Evolutionary conservation across 2,329 filamentous ascomycete species (phyloP), one percentile per base, ranked within the genome.

Genomic region (Cordyceps tenuipes): DNA sequence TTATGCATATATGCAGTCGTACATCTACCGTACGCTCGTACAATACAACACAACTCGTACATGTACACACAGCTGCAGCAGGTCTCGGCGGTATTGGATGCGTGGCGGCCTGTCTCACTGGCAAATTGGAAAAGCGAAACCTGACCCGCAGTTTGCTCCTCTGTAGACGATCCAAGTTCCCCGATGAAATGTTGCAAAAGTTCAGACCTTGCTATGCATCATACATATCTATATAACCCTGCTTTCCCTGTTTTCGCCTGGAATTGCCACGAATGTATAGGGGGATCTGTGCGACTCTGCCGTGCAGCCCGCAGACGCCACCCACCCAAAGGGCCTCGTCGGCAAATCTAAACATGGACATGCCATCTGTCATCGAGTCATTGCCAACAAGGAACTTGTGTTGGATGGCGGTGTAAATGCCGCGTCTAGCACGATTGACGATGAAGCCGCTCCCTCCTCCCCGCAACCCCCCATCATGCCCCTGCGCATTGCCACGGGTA

Each of bases 351-450:
- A 74, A 66, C 0, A 71, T 60, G 0, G 74, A 70, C 44, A 76
- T 62, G 0, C 68, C 73, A 7, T 73, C 74, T 47, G 70, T n/a
- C n/a, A n/a, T n/a, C 71, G 21, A n/a, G n/a, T n/a, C n/a, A 78
- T 75, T 36, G 77, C 41, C 15, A 66, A 71, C 0, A 71, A 68
- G 55, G 79, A 84, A 66, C 84, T 85, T 82, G 84, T 84, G 46
- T 71, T 77, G 23, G 23, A 2, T 23, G 23, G 23, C 3, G 23
- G 4, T 23, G 4, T 23, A 23, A 23, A 23, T 23, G 23, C 23
- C 4, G 4, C 2, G 4, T 23, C 23, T 23, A 2, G 23, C 23
- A n/a, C 6, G 43, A 21, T 5, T 46, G 43, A 8, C 23, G 23
- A 23, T 4, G 23, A 23, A 23, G 23, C 23, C 23, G 23, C 23